Evolutionary conservation across 345 rosid species (phyloP).

Genomic region (Aquilaria sinensis): DNA sequence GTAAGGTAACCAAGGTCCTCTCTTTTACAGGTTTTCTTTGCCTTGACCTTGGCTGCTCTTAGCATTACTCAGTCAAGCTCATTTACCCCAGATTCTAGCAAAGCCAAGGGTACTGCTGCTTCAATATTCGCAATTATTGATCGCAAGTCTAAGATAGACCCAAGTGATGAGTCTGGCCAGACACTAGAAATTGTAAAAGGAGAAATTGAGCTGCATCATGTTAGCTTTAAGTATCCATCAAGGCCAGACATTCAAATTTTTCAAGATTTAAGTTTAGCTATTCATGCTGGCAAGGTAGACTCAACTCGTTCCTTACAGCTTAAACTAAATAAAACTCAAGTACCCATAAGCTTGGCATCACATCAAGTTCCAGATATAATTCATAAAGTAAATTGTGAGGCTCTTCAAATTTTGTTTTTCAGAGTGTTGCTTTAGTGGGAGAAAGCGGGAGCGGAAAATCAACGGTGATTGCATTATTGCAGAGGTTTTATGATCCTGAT

Average conservation of each 20-base stretch:
- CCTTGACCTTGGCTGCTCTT: slow-evolving; percentile 46
- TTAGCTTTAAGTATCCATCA: slow-evolving; percentile 60
- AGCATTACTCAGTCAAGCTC: slow-evolving; percentile 58
- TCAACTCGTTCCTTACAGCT: no score
- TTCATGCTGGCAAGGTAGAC: slow-evolving; percentile 60
- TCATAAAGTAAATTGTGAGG: not conserved
- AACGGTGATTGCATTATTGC: slow-evolving; percentile 50
- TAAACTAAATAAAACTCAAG: no score
- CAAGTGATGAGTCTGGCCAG: slow-evolving; percentile 46
- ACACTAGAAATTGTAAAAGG: slow-evolving; percentile 44
- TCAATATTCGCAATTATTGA: slow-evolving; percentile 63
- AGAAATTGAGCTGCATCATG: slow-evolving; percentile 48
- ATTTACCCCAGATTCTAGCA: slow-evolving; percentile 44
- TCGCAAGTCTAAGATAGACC: slow-evolving; percentile 49
- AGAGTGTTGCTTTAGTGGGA: slow-evolving; percentile 76
- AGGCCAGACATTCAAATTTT: slow-evolving; percentile 68
- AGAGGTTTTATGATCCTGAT: slow-evolving; percentile 63
- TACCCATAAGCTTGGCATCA: no score
- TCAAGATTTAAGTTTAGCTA: slow-evolving; percentile 46
- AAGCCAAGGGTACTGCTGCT: slow-evolving; percentile 55
- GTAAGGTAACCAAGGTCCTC: not conserved
- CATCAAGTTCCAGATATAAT: no score
- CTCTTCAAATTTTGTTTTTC: slow-evolving; percentile 5
- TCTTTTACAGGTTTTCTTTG: slow-evolving; percentile 54
- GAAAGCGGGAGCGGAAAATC: slow-evolving; percentile 85